Base-by-base conservation (phyloP, 352 stramenopile species). In the Phytophthora palmivora region DNA sequence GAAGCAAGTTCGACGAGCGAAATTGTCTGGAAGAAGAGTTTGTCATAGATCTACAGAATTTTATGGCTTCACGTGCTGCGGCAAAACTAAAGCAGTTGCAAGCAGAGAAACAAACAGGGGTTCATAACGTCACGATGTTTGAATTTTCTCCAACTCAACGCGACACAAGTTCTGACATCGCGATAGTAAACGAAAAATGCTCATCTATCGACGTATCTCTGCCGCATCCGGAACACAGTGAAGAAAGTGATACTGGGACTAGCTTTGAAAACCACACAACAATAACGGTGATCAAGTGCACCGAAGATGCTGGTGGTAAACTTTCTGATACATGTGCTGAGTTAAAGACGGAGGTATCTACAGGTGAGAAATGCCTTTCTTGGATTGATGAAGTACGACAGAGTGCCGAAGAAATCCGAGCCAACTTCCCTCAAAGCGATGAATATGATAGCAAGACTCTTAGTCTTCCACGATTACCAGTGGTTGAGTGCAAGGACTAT, bases 401-500 rank as follows among this genome's bases (percentile, higher is more conserved):
- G 10, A 64, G 53, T 9, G 41, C 39, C 41, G 38, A n/a, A 24
- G 32, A 58, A 14, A 39, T 45, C 21, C 53, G 15, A 58, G 43
- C 30, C 8, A 53, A 50, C 6, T 48, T 30, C 44, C 37, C 52
- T 34, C 21, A 39, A 32, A 21, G 5, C 11, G 4, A 26, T 8
- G 11, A 56, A 5, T 15, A 15, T 28, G 11, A 9, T 44, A 21
- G 4, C 24, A 55, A 42, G 11, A 28, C 12, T 18, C 11, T 48
- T 19, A 34, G 24, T 18, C 36, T 72, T 9, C 57, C 57, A 18
- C 63, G 63, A n/a, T 6, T 38, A 6, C 63, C 63, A 32, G 43
- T 55, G 15, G 48, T 28, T 15, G 63, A 72, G 4, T 74, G 72
- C 37, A 71, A 70, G 24, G 81, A 91, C 62, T 92, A 92, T 51